Base-by-base conservation (phyloP, 768 basidiomycete genomes). In the Naganishia friedmannii region DNA sequence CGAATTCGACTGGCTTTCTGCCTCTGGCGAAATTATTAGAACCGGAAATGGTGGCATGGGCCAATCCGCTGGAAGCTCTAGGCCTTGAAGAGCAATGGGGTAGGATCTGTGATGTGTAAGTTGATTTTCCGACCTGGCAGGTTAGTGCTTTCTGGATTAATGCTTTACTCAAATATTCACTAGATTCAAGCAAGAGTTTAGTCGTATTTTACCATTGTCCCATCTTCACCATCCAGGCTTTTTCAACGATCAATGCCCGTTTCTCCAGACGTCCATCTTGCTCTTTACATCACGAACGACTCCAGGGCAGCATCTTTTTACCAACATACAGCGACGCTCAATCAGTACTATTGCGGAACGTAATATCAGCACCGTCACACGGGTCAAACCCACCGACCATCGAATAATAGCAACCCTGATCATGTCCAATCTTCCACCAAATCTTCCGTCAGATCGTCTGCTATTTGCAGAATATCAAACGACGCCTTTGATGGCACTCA, bases 341-440 rank as follows among this genome's bases (percentile, higher is more conserved):
- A 42, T 63, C 29, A 63, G 39, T 34, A n/a, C 26, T 2, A 45
- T 63, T 13, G 28, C 39, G 23, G 60, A 63, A 29, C 37, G 60
- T 26, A 63, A 63, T 23, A 63, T 63, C 23, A 63, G 26, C 39
- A 63, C 37, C 32, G 60, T 42, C 9, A 63, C 60, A 10, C 39
- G 23, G n/a, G 60, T 29, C 42, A 63, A 45, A 45, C 60, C 60
- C 19, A 63, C 60, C 19, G 42, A 42, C 15, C 23, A 39, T 9
- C 60, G 60, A 17, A 42, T 63, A 17, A 45, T 63, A 23, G 60
- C 60, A 28, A 26, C 42, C n/a, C 37, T 63, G 39, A 45, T 63
- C 29, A 23, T 63, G n/a, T 63, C 60, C n/a, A 63, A 63, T 29
- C 60, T 63, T 63, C 60, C 60, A 13, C 60, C 60, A 9, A 63